A percentile compares a stretch with the other conserved stretches of the same genome.
Evolutionary conservation across 1,284 basidiomycete species (phyloP).

Genomic region (Amylostereum areolatum): DNA sequence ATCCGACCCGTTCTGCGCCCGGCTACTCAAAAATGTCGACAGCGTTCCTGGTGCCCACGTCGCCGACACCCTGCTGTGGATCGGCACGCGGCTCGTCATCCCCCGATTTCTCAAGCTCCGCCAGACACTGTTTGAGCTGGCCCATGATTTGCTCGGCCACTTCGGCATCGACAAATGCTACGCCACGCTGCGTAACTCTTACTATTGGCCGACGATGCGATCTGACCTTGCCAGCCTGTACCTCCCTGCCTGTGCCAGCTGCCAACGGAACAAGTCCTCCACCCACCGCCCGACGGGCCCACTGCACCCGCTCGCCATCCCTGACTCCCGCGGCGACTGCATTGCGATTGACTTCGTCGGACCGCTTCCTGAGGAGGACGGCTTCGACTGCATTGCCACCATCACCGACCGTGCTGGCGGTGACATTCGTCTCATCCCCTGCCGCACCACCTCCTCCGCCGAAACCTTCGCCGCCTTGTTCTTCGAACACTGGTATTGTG

Average conservation of each 20-base stretch:
- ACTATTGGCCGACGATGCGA: slow-evolving; percentile 37
- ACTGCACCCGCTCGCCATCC: slow-evolving; percentile 20
- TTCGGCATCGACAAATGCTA: slow-evolving; percentile 32
- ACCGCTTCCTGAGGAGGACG: slow-evolving; percentile 27
- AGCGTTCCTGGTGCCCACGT: slow-evolving; percentile 10
- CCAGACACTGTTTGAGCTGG: slow-evolving; percentile 18
- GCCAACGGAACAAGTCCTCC: slow-evolving; percentile 17
- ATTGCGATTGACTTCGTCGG: slow-evolving; percentile 41
- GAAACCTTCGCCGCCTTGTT: slow-evolving; percentile 24
- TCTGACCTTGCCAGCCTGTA: slow-evolving; percentile 20
- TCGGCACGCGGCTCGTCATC: slow-evolving; percentile 24
- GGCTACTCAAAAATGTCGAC: slow-evolving; percentile 12
- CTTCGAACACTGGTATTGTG: slow-evolving; percentile 33
- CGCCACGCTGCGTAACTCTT: slow-evolving; percentile 17
- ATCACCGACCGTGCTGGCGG: slow-evolving; percentile 29
- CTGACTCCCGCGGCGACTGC: slow-evolving; percentile 13
- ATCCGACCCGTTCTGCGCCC: slow-evolving; percentile 20
- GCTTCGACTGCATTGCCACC: slow-evolving; percentile 30
- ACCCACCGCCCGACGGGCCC: slow-evolving; percentile 11
- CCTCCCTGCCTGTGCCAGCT: slow-evolving; percentile 13
- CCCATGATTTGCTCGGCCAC: slow-evolving; percentile 28
- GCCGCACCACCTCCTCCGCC: slow-evolving; percentile 21
- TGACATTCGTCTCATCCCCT: slow-evolving; percentile 30
- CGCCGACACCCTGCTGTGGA: slow-evolving; percentile 21
- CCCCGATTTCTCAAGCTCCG: slow-evolving; percentile 16